Evolutionary conservation across 306 rosid species (phyloP).

Genomic region (Abrus pulchellus): DNA sequence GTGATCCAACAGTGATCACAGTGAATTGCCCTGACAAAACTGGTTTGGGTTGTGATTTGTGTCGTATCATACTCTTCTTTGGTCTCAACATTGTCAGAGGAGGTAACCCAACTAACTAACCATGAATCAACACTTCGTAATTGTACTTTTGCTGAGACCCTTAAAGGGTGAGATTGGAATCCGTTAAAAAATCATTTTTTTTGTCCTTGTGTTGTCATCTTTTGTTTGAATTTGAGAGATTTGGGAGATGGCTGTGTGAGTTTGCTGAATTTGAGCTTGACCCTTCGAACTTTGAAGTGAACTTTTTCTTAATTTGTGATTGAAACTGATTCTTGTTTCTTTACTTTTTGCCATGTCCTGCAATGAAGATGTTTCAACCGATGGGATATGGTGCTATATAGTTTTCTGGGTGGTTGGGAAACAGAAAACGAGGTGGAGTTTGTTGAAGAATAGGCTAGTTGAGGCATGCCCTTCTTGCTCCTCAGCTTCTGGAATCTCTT

Average conservation of each 20-base stretch:
- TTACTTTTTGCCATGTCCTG: slow-evolving; percentile 8
- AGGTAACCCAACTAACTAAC: slow-evolving; percentile 58
- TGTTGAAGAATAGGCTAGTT: slow-evolving; percentile 82
- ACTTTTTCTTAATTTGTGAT: slow-evolving; percentile 18
- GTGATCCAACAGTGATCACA: slow-evolving; percentile 77
- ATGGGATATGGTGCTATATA: slow-evolving; percentile 96
- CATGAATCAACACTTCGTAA: neutral
- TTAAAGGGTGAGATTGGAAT: neutral
- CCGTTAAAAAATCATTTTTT: slow-evolving; percentile 26
- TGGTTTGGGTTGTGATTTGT: slow-evolving; percentile 94
- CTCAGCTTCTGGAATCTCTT: slow-evolving; percentile 87
- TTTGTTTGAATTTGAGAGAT: slow-evolving; percentile 10
- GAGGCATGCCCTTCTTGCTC: slow-evolving; percentile 89
- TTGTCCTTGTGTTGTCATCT: slow-evolving; percentile 1
- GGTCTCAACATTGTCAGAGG: slow-evolving; percentile 92
- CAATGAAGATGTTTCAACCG: slow-evolving; percentile 86
- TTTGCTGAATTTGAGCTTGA: slow-evolving; percentile 33
- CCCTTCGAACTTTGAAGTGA: neutral
- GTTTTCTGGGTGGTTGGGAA: slow-evolving; percentile 91
- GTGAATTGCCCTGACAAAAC: slow-evolving; percentile 97
- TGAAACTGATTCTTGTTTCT: neutral
- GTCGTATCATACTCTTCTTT: slow-evolving; percentile 94
- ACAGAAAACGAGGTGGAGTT: slow-evolving; percentile 79
- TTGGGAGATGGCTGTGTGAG: slow-evolving; percentile 35
- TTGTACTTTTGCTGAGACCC: neutral